These are phyloP conservation scores for Calocybe indica DNA, from an alignment of 768 basidiomycete genomes.

Conservation along the genomic window DNA sequence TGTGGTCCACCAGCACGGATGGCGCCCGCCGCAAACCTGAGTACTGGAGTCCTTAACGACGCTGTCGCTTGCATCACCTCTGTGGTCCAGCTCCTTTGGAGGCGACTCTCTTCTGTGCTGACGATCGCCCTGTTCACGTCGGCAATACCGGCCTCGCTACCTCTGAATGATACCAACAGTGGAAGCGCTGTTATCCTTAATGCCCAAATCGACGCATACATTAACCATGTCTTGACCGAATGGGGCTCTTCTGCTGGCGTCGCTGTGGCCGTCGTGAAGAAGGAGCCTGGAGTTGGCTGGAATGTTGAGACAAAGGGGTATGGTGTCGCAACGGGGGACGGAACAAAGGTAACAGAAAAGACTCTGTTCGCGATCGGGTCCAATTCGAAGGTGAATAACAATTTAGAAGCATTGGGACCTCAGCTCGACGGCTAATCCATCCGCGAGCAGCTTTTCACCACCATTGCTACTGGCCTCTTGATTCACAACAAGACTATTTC, in stretches of 20 bases:
- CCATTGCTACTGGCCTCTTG: constrained; percentile 15
- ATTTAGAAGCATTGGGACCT: not conserved
- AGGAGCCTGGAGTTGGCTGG: constrained; percentile 16
- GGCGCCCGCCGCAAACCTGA: not conserved
- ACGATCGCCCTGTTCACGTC: no score
- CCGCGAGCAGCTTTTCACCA: constrained; percentile 12
- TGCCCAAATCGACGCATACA: constrained; percentile 13
- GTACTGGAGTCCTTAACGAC: not conserved
- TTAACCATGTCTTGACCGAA: constrained; percentile 14
- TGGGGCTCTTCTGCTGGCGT: constrained; percentile 22
- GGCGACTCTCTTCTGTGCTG: no score
- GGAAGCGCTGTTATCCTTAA: constrained; percentile 8
- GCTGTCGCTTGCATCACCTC: no score
- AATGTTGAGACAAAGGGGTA: constrained; percentile 25
- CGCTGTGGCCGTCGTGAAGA: constrained; percentile 20
- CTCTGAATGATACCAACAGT: no score
- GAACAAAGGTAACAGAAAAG: constrained; percentile 17
- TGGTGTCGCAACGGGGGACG: constrained; percentile 18
- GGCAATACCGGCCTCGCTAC: no score
- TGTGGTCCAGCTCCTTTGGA: no score
- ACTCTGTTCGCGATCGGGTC: constrained; percentile 23
- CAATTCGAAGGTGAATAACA: constrained; percentile 21
- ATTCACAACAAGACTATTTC: constrained; percentile 14
- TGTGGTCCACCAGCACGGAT: no score
- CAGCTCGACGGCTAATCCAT: not conserved